A percentile compares a stretch with the other conserved stretches of the same genome.
Conservation (phyloP, 176 grass and related monocot genomes). For the Aegilops tauschii region DNA sequence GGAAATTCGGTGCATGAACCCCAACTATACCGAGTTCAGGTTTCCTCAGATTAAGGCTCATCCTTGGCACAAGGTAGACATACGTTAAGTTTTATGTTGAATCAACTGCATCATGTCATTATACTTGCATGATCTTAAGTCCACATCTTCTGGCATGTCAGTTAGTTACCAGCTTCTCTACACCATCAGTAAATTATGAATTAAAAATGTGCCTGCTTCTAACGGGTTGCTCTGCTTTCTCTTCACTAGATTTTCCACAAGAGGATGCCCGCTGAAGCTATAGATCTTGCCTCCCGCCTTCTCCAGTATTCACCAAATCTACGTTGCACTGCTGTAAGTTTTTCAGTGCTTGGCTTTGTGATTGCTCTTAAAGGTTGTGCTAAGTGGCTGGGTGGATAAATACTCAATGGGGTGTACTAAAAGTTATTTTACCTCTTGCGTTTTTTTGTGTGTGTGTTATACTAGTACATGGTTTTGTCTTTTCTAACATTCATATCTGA, state of each 20-base stretch:
- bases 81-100: conserved; percentile 5
- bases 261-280: conserved; percentile 92
- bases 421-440: neutral
- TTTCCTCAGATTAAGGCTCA: conserved; percentile 99
- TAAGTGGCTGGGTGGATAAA: neutral
- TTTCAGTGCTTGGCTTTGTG: neutral
- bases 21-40: conserved; percentile 90
- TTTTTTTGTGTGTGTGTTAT: neutral
- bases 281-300: conserved; percentile 86
- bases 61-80: conserved; percentile 93
- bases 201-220: neutral
- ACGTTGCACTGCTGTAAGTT: conserved; percentile 81
- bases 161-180: neutral
- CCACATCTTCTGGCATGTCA: neutral
- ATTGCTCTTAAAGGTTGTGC: neutral
- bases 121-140: neutral
- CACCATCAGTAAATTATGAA: neutral
- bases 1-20: conserved; percentile 97
- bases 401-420: neutral
- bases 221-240: neutral
- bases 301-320: conserved; percentile 91
- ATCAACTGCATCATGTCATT: neutral
- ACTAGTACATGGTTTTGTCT: neutral
- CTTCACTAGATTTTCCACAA: conserved; percentile 74
- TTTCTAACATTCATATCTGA: neutral